These are phyloP conservation scores for Calonectria pseudoturangicola DNA, from an alignment of 2,329 filamentous ascomycete genomes.

Conservation along the genomic window DNA sequence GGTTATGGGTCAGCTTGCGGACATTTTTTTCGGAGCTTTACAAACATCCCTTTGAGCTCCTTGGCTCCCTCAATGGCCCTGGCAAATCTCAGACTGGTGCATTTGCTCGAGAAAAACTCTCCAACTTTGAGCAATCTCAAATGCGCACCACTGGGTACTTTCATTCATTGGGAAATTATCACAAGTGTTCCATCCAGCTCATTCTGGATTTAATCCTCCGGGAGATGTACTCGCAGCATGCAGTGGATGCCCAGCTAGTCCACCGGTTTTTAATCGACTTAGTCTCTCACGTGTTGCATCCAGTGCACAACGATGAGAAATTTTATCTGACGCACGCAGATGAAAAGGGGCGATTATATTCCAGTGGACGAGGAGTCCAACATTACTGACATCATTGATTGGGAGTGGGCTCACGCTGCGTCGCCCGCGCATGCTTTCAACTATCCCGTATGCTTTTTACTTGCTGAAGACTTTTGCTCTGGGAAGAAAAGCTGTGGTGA, in stretches of 20 bases:
- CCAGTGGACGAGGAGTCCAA: conserved; percentile 66
- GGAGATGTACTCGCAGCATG: conserved; percentile 58
- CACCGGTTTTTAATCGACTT: conserved; percentile 65
- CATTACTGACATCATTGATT: conserved; percentile 70
- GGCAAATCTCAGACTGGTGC: conserved; percentile 56
- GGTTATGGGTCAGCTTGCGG: conserved; percentile 61
- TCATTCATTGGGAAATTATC: conserved; percentile 60
- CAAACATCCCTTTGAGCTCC: conserved; percentile 59
- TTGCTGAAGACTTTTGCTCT: conserved; percentile 63
- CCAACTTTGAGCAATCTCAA: conserved; percentile 55
- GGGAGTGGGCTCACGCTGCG: conserved; percentile 59
- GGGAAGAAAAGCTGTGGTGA: conserved; percentile 52
- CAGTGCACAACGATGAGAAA: conserved; percentile 37
- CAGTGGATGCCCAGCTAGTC: conserved; percentile 63
- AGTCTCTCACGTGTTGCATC: background rate
- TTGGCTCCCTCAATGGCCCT: conserved; percentile 60
- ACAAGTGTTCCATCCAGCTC: conserved; percentile 57
- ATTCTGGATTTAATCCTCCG: conserved; percentile 61
- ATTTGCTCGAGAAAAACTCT: conserved; percentile 56
- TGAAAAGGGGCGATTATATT: conserved; percentile 70
- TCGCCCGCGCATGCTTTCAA: conserved; percentile 63
- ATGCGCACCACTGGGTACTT: conserved; percentile 59
- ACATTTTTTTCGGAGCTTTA: conserved; percentile 63
- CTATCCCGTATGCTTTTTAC: conserved; percentile 63
- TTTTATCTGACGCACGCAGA: conserved; percentile 65